These are phyloP conservation scores for Ceratorhiza oryzae-sativae DNA, from an alignment of 1,284 basidiomycete species.

Conservation along the genomic window DNA sequence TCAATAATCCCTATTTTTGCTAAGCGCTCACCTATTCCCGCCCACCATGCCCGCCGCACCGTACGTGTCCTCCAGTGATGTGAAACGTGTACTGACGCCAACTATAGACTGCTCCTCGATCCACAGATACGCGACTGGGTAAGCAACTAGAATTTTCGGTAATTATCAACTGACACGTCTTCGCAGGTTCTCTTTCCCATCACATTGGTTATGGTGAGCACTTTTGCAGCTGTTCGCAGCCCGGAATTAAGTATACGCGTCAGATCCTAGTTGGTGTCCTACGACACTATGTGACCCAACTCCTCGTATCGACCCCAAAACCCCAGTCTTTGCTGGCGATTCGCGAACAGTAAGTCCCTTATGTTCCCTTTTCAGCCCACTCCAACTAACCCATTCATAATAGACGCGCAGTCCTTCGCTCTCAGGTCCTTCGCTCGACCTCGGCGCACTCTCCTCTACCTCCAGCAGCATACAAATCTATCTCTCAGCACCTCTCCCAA, in stretches of 20 bases:
- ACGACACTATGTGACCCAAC: slow-evolving; percentile 89
- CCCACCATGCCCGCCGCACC: slow-evolving; percentile 22
- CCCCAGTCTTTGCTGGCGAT: slow-evolving; percentile 77
- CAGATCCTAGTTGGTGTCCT: slow-evolving; percentile 94
- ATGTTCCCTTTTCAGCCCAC: slow-evolving; percentile 16
- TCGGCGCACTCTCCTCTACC: slow-evolving; percentile 83
- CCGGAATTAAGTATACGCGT: background rate
- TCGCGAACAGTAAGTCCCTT: slow-evolving; percentile 85
- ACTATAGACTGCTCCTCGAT: slow-evolving; percentile 76
- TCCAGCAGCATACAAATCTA: slow-evolving; percentile 72
- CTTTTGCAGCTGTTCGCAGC: background rate
- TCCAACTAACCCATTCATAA: slow-evolving; percentile 27
- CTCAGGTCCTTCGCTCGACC: slow-evolving; percentile 82
- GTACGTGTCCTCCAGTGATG: slow-evolving; percentile 1
- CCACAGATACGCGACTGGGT: slow-evolving; percentile 93
- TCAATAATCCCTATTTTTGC: background rate
- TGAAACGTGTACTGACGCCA: slow-evolving; percentile 42
- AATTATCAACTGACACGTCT: background rate
- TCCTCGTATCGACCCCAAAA: slow-evolving; percentile 88
- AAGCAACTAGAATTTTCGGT: slow-evolving; percentile 38
- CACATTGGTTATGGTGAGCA: slow-evolving; percentile 90
- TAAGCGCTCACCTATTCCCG: background rate
- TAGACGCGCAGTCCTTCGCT: slow-evolving; percentile 84
- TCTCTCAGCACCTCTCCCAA: slow-evolving; percentile 74
- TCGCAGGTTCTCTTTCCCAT: slow-evolving; percentile 86